Evolutionary conservation across 2,329 filamentous ascomycete species (phyloP).

Genomic region (Elsinoe fawcettii): DNA sequence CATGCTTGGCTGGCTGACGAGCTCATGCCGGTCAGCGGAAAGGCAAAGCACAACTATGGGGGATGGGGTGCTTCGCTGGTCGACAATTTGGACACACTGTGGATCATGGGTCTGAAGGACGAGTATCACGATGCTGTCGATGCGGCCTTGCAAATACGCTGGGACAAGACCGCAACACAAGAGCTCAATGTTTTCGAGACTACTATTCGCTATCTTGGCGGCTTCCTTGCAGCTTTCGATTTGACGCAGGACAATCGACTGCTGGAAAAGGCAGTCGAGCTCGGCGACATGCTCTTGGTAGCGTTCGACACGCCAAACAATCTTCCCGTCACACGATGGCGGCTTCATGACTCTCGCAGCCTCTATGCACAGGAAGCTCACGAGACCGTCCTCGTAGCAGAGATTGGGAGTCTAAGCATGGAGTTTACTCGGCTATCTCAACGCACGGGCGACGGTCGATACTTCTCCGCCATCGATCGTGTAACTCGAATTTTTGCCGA

Average conservation of each 20-base stretch:
- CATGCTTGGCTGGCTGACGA: constrained; percentile 45
- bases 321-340: constrained; percentile 41
- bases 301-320: constrained; percentile 42
- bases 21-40: constrained; percentile 37
- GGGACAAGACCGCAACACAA: constrained; percentile 32
- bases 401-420: constrained; percentile 41
- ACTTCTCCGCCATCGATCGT: constrained; percentile 40
- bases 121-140: constrained; percentile 41
- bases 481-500: constrained; percentile 36
- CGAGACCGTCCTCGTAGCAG: constrained; percentile 36
- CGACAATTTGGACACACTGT: constrained; percentile 40
- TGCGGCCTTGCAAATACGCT: constrained; percentile 38
- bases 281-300: constrained; percentile 39
- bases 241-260: constrained; percentile 30
- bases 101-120: constrained; percentile 40
- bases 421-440: constrained; percentile 43
- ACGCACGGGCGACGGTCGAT: constrained; percentile 38
- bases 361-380: constrained; percentile 35
- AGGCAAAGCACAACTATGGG: constrained; percentile 36
- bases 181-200: constrained; percentile 44
- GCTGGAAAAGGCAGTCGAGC: constrained; percentile 31
- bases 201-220: constrained; percentile 38
- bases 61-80: constrained; percentile 43
- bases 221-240: constrained; percentile 32
- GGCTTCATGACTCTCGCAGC: constrained; percentile 32